Percentiles rank a stretch among this genome's conserved stretches.
Evolutionary conservation across 306 rosid genomes (phyloP).

Genomic region (Vigna reflexopilosa): DNA sequence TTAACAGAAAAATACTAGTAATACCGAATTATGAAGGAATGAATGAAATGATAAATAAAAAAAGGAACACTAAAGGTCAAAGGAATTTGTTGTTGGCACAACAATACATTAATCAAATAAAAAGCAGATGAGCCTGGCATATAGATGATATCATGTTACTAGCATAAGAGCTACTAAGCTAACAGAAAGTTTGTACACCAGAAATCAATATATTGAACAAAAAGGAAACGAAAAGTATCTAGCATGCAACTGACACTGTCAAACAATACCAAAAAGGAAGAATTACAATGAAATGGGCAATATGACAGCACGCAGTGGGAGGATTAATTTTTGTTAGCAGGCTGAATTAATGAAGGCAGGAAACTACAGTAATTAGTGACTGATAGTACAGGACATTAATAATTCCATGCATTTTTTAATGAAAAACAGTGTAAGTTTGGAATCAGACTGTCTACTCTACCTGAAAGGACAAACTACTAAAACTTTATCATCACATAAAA

Average conservation of each 20-base stretch:
- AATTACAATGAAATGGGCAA: slow-evolving; percentile 12
- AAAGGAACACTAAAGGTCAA: slow-evolving; percentile 16
- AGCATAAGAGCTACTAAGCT: neutral
- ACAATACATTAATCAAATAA: slow-evolving; percentile 20
- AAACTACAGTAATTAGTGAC: neutral
- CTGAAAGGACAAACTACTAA: neutral
- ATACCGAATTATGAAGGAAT: slow-evolving; percentile 3
- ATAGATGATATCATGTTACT: neutral
- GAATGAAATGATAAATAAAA: neutral
- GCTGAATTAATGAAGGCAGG: neutral
- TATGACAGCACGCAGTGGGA: neutral
- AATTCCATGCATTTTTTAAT: neutral
- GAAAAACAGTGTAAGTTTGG: neutral
- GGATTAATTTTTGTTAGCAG: neutral
- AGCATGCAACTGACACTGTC: neutral
- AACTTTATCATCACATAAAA: slow-evolving; percentile 5
- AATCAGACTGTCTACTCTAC: slow-evolving; percentile 1
- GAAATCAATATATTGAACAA: neutral
- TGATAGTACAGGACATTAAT: neutral
- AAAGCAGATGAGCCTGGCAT: neutral
- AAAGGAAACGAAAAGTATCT: neutral
- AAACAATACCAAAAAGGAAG: neutral
- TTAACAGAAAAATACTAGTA: slow-evolving; percentile 15
- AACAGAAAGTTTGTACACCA: neutral
- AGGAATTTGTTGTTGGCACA: neutral